Conservation (phyloP, 2,329 filamentous ascomycete species). For the Clonostachys chloroleuca region DNA sequence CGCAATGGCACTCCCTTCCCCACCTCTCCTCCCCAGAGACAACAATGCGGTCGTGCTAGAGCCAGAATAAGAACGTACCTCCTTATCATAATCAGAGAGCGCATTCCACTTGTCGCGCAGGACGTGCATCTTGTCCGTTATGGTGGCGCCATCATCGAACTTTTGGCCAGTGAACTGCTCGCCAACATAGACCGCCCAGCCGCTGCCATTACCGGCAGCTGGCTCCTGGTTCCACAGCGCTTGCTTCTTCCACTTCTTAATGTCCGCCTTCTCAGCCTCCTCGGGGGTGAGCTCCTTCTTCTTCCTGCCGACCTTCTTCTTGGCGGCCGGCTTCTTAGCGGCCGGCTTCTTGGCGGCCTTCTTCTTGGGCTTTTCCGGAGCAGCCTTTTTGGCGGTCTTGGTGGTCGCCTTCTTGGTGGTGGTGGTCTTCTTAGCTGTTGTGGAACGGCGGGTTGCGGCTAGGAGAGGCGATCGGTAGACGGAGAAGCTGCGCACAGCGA, state of each 20-base stretch:
- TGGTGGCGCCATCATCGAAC: neutral
- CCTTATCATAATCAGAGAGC: conserved; percentile 30
- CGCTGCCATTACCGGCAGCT: conserved; percentile 15
- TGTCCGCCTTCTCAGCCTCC: conserved; percentile 23
- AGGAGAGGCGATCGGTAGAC: conserved; percentile 17
- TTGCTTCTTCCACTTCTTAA: conserved; percentile 29
- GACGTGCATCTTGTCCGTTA: conserved; percentile 13
- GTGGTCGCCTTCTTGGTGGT: conserved; percentile 12
- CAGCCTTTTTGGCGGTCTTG: conserved; percentile 7
- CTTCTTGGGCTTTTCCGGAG: conserved; percentile 4
- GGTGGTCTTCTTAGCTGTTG: conserved; percentile 10
- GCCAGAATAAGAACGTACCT: conserved; percentile 31
- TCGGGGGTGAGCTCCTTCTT: conserved; percentile 11
- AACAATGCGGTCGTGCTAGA: neutral
- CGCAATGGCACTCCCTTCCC: neutral
- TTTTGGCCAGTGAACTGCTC: conserved; percentile 16
- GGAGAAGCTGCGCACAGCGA: conserved; percentile 20
- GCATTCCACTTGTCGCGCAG: conserved; percentile 27
- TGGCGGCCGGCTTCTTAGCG: conserved; percentile 7
- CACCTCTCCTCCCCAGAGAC: too few relatives aligned
- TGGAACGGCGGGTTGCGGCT: conserved; percentile 13
- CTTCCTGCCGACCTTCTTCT: conserved; percentile 9
- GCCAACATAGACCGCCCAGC: conserved; percentile 31
- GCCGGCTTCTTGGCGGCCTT: conserved; percentile 3
- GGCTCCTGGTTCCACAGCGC: conserved; percentile 33